These are phyloP conservation scores for Panaeolus cyanescens DNA, from an alignment of 768 basidiomycete species.

Conservation along the genomic window DNA sequence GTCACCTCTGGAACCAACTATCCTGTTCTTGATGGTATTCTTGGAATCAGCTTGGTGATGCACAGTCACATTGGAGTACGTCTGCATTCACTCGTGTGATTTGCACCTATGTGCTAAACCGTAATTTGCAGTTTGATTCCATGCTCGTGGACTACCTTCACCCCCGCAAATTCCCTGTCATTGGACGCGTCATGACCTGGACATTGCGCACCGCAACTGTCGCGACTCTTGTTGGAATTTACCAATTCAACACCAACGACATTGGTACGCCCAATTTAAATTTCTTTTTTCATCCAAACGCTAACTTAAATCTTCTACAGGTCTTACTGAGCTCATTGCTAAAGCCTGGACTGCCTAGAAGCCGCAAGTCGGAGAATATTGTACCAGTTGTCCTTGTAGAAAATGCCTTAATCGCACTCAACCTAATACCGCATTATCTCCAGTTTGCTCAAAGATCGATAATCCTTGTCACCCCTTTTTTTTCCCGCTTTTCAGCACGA, in stretches of 20 bases:
- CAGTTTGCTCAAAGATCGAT: background rate
- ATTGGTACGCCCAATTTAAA: constrained; percentile 66
- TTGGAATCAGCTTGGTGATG: constrained; percentile 85
- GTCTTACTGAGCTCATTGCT: constrained; percentile 82
- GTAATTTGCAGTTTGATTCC: constrained; percentile 64
- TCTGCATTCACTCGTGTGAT: constrained; percentile 16
- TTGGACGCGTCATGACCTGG: constrained; percentile 78
- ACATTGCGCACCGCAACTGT: constrained; percentile 73
- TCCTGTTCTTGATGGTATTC: constrained; percentile 87
- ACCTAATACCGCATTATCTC: constrained; percentile 3
- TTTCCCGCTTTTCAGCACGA: background rate
- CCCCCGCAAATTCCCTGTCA: constrained; percentile 86
- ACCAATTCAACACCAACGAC: constrained; percentile 98
- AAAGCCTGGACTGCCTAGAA: constrained; percentile 79
- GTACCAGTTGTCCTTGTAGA: constrained; percentile 2
- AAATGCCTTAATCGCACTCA: background rate
- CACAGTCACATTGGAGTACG: constrained; percentile 95
- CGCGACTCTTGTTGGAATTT: constrained; percentile 85
- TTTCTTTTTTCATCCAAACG: constrained; percentile 2
- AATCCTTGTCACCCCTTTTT: background rate
- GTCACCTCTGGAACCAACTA: constrained; percentile 74
- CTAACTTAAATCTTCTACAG: constrained; percentile 36
- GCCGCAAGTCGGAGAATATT: background rate
- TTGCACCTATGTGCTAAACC: background rate
- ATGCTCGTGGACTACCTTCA: constrained; percentile 89